Conservation (phyloP, 768 basidiomycete genomes). For the Kwoniella mangroviensis region DNA sequence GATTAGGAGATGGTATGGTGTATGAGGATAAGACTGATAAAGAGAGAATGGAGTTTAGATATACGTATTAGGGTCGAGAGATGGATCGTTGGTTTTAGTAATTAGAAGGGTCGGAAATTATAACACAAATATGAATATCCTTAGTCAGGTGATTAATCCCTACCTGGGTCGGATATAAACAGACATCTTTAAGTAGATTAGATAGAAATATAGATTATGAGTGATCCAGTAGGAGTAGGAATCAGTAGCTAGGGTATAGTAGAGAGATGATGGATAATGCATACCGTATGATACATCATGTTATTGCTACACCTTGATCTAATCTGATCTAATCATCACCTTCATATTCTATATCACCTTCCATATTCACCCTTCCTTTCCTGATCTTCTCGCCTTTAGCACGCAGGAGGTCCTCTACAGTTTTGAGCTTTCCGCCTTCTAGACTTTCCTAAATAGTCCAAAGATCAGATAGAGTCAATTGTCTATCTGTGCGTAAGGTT, state of each 20-base stretch:
- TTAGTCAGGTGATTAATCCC: too few relatives aligned
- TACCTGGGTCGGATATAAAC: too few relatives aligned
- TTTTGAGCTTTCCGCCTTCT: conserved; percentile 65
- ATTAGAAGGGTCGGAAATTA: not conserved
- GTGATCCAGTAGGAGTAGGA: not conserved
- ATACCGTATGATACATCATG: not conserved
- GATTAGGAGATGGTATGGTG: not conserved
- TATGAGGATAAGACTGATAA: conserved; percentile 52
- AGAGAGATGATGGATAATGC: not conserved
- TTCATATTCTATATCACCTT: conserved; percentile 49
- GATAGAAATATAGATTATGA: too few relatives aligned
- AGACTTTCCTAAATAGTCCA: too few relatives aligned
- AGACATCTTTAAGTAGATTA: too few relatives aligned
- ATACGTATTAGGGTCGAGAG: conserved; percentile 14
- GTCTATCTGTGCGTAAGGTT: too few relatives aligned
- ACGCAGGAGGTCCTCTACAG: conserved; percentile 79
- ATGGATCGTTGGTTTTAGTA: not conserved
- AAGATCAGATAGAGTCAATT: too few relatives aligned
- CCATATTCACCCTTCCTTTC: conserved; percentile 43
- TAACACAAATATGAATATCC: too few relatives aligned
- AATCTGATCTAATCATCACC: conserved; percentile 10
- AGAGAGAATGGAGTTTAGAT: conserved; percentile 46
- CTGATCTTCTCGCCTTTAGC: conserved; percentile 76
- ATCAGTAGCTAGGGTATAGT: not conserved
- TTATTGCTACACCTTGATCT: not conserved